These are phyloP conservation scores for Whalleya microplaca DNA, from an alignment of 2,329 filamentous ascomycete species.

Conservation along the genomic window DNA sequence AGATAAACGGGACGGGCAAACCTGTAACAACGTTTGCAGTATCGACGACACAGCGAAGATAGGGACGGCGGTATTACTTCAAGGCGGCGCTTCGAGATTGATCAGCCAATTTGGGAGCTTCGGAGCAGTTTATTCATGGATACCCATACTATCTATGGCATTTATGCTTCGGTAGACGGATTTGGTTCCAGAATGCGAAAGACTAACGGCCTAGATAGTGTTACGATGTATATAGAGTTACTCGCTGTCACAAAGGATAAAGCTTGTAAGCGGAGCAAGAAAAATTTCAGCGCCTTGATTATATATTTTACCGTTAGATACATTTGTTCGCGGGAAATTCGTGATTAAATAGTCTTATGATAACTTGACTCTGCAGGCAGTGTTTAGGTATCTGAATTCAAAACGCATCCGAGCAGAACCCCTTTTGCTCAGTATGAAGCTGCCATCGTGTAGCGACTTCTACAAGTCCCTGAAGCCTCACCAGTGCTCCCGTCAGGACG, in stretches of 20 bases:
- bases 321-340: background rate
- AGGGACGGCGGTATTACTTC: conserved; percentile 45
- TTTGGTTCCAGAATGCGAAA: background rate
- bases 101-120: conserved; percentile 21
- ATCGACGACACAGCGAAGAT: conserved; percentile 40
- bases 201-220: background rate
- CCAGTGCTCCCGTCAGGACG: too few relatives aligned
- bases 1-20: conserved; percentile 20
- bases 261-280: background rate
- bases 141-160: conserved; percentile 28
- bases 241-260: background rate
- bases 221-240: background rate
- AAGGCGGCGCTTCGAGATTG: conserved; percentile 28
- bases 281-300: conserved; percentile 3
- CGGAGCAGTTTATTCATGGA: conserved; percentile 26
- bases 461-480: too few relatives aligned
- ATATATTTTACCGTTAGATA: conserved; percentile 1
- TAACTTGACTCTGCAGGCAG: too few relatives aligned
- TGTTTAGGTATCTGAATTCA: too few relatives aligned
- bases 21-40: conserved; percentile 38
- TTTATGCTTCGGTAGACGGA: conserved; percentile 20
- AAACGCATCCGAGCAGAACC: too few relatives aligned
- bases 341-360: background rate
- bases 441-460: too few relatives aligned
- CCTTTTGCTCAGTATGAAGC: too few relatives aligned